Evolutionary conservation across 495 filamentous ascomycete species (phyloP).

Genomic region (Lichina pygmaea): DNA sequence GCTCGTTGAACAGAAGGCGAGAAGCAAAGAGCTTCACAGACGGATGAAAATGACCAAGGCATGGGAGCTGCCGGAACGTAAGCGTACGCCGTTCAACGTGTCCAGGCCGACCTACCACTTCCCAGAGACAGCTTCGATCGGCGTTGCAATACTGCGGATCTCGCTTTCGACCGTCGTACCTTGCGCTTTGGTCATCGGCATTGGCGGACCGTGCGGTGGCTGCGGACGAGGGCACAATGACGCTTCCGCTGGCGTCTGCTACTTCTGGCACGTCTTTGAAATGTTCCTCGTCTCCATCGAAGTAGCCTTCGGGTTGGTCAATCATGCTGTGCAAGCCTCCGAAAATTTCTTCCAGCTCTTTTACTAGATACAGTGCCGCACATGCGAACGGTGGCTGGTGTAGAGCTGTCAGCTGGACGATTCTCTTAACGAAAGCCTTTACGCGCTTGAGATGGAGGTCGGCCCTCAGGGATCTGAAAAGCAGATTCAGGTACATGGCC

Average conservation of each 20-base stretch:
- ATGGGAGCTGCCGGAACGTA: slow-evolving; percentile 25
- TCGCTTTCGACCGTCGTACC: slow-evolving; percentile 71
- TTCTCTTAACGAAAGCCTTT: slow-evolving; percentile 81
- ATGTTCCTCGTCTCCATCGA: slow-evolving; percentile 44
- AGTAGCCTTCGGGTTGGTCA: slow-evolving; percentile 39
- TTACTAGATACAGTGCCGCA: slow-evolving; percentile 64
- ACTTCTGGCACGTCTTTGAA: slow-evolving; percentile 42
- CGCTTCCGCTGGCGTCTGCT: slow-evolving; percentile 7
- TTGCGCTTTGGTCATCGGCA: background rate
- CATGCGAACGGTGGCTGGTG: slow-evolving; percentile 86
- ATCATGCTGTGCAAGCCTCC: slow-evolving; percentile 47
- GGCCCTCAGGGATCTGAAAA: slow-evolving; percentile 65
- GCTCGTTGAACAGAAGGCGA: slow-evolving; percentile 33
- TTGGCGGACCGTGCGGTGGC: background rate
- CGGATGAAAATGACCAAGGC: slow-evolving; percentile 67
- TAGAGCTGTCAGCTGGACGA: slow-evolving; percentile 60
- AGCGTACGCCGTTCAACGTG: background rate
- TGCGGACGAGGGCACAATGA: slow-evolving; percentile 5
- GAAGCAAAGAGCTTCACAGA: slow-evolving; percentile 74
- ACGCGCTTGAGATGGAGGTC: slow-evolving; percentile 70
- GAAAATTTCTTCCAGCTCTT: slow-evolving; percentile 51
- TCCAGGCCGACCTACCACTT: slow-evolving; percentile 27
- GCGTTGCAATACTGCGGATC: slow-evolving; percentile 81
- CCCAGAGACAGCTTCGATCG: slow-evolving; percentile 76
- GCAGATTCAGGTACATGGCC: slow-evolving; percentile 71